Evolutionary conservation across 805 yeast species (phyloP).

Genomic region (Myxozyma udenii): DNA sequence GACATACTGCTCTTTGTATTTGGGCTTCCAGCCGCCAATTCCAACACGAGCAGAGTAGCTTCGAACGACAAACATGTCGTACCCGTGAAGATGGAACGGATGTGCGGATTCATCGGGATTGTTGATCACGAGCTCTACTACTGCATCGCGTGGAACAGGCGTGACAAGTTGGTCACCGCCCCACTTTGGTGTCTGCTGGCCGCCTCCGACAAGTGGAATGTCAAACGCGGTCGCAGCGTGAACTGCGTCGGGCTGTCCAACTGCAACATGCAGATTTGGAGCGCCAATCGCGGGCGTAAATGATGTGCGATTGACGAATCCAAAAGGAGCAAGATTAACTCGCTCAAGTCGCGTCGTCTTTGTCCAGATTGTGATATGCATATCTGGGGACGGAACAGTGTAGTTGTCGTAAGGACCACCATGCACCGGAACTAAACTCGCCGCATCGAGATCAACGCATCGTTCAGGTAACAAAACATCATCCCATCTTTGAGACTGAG

Average conservation of each 20-base stretch:
- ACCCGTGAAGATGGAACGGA: slow-evolving; percentile 79
- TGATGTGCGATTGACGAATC: slow-evolving; percentile 35
- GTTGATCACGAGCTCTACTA: slow-evolving; percentile 72
- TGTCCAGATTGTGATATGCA: slow-evolving; percentile 1
- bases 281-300: slow-evolving; percentile 33
- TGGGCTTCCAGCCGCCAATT: slow-evolving; percentile 15
- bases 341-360: slow-evolving; percentile 16
- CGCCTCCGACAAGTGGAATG: slow-evolving; percentile 50
- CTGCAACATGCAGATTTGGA: slow-evolving; percentile 34
- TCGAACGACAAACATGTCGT: slow-evolving; percentile 59
- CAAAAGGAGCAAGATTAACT: slow-evolving; percentile 15
- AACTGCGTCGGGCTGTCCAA: slow-evolving; percentile 23
- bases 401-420: slow-evolving; percentile 2
- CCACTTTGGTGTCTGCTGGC: slow-evolving; percentile 68
- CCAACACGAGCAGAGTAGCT: slow-evolving; percentile 41
- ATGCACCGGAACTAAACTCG: neutral
- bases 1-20: slow-evolving; percentile 32
- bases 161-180: slow-evolving; percentile 53
- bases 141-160: slow-evolving; percentile 38
- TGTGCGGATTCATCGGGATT: slow-evolving; percentile 79
- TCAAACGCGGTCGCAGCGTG: slow-evolving; percentile 34
- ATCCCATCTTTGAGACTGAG: slow-evolving; percentile 11
- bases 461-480: slow-evolving; percentile 7
- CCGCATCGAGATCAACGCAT: slow-evolving; percentile 10
- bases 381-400: slow-evolving; percentile 4